These are phyloP conservation scores for Cryptococcus maquisensis DNA, from an alignment of 1,284 basidiomycete species.

Conservation along the genomic window DNA sequence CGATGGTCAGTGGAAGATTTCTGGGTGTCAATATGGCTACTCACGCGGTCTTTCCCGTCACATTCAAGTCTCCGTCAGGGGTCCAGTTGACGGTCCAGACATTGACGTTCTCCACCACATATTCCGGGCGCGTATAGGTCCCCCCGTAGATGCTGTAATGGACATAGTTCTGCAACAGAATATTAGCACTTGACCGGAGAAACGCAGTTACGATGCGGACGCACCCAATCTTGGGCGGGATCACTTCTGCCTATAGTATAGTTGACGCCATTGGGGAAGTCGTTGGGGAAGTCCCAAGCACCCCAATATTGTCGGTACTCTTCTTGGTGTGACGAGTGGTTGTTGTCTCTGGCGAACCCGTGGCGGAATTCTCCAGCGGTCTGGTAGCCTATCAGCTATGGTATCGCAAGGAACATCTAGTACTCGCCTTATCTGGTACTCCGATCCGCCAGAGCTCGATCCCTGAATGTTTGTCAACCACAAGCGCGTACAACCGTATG, in stretches of 20 bases:
- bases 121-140: not conserved
- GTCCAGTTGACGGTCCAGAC: slow-evolving; percentile 20
- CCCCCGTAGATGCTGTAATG: slow-evolving; percentile 9
- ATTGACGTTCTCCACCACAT: slow-evolving; percentile 18
- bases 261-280: slow-evolving; percentile 29
- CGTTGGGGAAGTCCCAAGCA: slow-evolving; percentile 20
- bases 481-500: not conserved
- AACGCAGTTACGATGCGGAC: not conserved
- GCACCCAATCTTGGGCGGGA: slow-evolving; percentile 5
- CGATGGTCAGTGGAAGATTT: not conserved
- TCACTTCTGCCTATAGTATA: slow-evolving; percentile 22
- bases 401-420: not conserved
- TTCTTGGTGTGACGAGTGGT: slow-evolving; percentile 18
- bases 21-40: not conserved
- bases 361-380: slow-evolving; percentile 13
- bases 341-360: slow-evolving; percentile 16
- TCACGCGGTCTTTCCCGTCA: slow-evolving; percentile 5
- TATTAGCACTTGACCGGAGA: not conserved
- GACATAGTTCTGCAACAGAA: slow-evolving; percentile 2
- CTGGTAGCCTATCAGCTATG: not conserved
- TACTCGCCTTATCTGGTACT: slow-evolving; percentile 19
- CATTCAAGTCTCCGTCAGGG: not conserved
- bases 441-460: slow-evolving; percentile 37
- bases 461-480: slow-evolving; percentile 13
- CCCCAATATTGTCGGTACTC: slow-evolving; percentile 29